phyloP scores from a whole-genome alignment of 768 basidiomycete species.

The Boletus barrowsii region DNA sequence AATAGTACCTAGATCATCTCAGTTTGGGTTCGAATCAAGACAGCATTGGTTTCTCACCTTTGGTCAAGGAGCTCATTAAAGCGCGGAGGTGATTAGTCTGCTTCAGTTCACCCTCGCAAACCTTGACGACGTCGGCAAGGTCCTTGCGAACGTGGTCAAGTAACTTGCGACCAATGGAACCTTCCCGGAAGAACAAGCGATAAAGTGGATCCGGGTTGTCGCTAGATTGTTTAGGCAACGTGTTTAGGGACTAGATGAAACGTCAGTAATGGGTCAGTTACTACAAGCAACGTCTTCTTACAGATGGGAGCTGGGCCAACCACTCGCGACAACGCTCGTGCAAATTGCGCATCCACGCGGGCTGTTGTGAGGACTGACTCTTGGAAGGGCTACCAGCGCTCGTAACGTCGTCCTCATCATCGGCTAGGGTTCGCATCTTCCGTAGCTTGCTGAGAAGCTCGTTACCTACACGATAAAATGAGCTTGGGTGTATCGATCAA shows the following conservation, averaged over 20 bases:
- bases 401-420: constrained; percentile 75
- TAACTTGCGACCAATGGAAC: constrained; percentile 73
- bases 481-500: background rate
- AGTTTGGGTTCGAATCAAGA: constrained; percentile 1
- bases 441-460: constrained; percentile 81
- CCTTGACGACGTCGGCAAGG: constrained; percentile 74
- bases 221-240: constrained; percentile 57
- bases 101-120: constrained; percentile 84
- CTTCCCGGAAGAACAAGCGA: constrained; percentile 86
- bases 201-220: constrained; percentile 83
- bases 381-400: constrained; percentile 55
- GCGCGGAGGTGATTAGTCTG: constrained; percentile 96
- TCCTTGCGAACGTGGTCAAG: constrained; percentile 79
- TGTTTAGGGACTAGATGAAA: constrained; percentile 54
- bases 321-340: constrained; percentile 82
- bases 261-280: constrained; percentile 9
- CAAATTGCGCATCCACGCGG: constrained; percentile 92
- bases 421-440: constrained; percentile 86
- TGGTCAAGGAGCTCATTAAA: constrained; percentile 84
- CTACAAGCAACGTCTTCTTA: constrained; percentile 34
- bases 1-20: constrained; percentile 63
- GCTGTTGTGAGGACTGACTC: constrained; percentile 68
- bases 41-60: constrained; percentile 52
- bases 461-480: constrained; percentile 50
- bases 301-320: constrained; percentile 72